phyloP scores from a whole-genome alignment of 192 early-diverging fungal species.

The Umbelopsis sp. region DNA sequence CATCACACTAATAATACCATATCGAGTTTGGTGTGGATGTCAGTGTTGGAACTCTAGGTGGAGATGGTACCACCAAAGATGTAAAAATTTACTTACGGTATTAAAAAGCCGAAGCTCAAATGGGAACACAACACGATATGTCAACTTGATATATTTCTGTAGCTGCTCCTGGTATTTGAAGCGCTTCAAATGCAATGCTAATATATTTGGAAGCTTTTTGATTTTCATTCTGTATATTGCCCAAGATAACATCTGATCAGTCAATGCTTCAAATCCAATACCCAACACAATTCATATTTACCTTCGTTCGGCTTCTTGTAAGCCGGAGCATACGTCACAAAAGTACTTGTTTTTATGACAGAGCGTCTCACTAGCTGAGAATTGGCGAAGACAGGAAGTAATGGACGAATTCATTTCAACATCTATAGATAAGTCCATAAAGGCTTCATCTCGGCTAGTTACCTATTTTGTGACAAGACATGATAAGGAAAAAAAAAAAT shows the following conservation, averaged over 20 bases:
- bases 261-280: background rate
- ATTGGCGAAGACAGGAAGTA: constrained; percentile 92
- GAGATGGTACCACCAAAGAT: background rate
- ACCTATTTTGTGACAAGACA: constrained; percentile 41
- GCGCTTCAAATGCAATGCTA: constrained; percentile 94
- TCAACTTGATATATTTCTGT: constrained; percentile 90
- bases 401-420: constrained; percentile 95
- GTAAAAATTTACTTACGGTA: constrained; percentile 57
- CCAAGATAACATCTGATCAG: background rate
- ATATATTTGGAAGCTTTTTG: constrained; percentile 88
- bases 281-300: constrained; percentile 20
- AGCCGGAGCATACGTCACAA: constrained; percentile 90
- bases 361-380: constrained; percentile 93
- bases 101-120: constrained; percentile 94
- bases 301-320: constrained; percentile 97
- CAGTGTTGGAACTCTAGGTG: too few relatives aligned
- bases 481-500: background rate
- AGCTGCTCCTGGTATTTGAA: constrained; percentile 97
- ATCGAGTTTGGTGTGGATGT: background rate
- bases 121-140: constrained; percentile 93
- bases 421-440: constrained; percentile 95
- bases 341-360: constrained; percentile 98
- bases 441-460: constrained; percentile 91
- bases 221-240: constrained; percentile 83
- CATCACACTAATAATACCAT: constrained; percentile 58